Base-by-base conservation (phyloP, 148 eudicot species). In the Heliosperma pusillum region DNA sequence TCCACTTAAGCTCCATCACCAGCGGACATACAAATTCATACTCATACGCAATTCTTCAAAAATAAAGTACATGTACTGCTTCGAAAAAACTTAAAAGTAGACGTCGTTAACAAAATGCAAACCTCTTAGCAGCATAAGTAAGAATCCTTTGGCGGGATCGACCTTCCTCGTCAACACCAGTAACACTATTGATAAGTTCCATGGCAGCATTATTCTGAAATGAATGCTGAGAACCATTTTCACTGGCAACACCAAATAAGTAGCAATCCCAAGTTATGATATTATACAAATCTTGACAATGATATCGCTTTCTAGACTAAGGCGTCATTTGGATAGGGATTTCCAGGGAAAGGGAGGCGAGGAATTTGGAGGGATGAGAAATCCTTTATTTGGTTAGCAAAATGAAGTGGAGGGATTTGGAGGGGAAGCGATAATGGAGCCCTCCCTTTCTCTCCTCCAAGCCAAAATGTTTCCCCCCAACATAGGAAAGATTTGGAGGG, bases 51-150 rank as follows among this genome's bases (percentile, higher is more conserved):
- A 50, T 50, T 50, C 55, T 50, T 50, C 55, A 50, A 16, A 50
- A 50, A 50, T 17, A 50, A 50, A 50, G 55, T 50, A 11, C 17
- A 50, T 4, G 55, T 50, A 17, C 55, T 50, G 55, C 16, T 50
- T 10, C 2, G 17, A 50, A 33, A 30, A 17, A 19, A 26, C 16
- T 5, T 1, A n/a, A n/a, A 24, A 25, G 15, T 20, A 25, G 66
- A 21, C 47, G 11, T 45, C 3, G 5, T 50, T 12, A 27, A 63
- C 12, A 33, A 52, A 66, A 40, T 3, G 26, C 56, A 58, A 82
- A 93, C 98, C 97, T 89, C 82, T 82, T 83, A 73, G 98, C 98
- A 50, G 98, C 97, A 85, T 80, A 95, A 69, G 93, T 89, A 69
- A 95, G 97, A 83, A 92, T 86, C 80, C 89, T 76, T 83, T 92